Evolutionary conservation across 2,329 filamentous ascomycete species (phyloP).

Genomic region (Aureobasidium sp.): DNA sequence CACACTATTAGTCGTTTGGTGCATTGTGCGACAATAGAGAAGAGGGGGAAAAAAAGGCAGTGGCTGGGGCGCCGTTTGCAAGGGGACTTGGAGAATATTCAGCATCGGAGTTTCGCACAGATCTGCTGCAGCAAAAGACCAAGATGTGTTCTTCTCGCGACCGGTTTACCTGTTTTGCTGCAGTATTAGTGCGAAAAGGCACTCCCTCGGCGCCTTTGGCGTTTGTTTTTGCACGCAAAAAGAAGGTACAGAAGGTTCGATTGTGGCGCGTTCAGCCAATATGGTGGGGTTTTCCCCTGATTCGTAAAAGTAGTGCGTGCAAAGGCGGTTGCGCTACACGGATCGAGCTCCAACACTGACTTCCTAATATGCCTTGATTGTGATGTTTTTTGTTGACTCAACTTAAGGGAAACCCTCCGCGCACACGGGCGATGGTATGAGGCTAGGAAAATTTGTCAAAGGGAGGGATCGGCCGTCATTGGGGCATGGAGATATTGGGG

Average conservation of each 20-base stretch:
- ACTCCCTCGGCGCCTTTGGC: not conserved
- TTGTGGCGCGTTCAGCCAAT: not conserved
- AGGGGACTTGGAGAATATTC: not conserved
- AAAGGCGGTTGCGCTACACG: not conserved
- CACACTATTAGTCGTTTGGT: not conserved
- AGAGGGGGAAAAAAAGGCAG: not conserved
- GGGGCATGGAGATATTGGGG: not conserved
- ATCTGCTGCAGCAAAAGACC: not conserved
- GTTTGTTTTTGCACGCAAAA: not conserved
- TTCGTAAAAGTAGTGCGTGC: not conserved
- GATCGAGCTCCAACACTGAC: not conserved
- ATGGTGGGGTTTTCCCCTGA: not conserved
- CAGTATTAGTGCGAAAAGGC: not conserved
- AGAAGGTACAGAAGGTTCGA: not conserved
- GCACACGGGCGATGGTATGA: not conserved
- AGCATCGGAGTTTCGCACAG: not conserved
- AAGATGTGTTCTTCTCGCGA: not conserved
- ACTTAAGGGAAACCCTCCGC: not conserved
- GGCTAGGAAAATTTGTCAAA: not conserved
- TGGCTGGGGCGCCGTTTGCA: not conserved
- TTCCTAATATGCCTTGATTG: not conserved
- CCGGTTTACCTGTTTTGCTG: not conserved
- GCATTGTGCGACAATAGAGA: not conserved
- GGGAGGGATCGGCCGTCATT: not conserved
- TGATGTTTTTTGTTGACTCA: not conserved